Evolutionary conservation across 306 rosid genomes (phyloP), one percentile per base, ranked within the genome.

Genomic region (Rosa lucieae): DNA sequence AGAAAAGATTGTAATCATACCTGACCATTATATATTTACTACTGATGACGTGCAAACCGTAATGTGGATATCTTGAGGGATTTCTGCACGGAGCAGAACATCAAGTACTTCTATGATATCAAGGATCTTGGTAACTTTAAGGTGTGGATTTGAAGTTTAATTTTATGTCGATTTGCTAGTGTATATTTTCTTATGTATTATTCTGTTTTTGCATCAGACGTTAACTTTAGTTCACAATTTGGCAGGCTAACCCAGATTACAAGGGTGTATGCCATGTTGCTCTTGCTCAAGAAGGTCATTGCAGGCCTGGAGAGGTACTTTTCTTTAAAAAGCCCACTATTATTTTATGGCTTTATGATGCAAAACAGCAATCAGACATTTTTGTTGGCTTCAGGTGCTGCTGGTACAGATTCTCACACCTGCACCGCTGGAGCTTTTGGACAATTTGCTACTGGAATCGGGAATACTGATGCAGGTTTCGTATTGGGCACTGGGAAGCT

Each of bases 391-490:
- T 42, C 83, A 94, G 98, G 97, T 93, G 78, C 94, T 92, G 74
- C 86, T 95, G 99, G 99, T 80, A 95, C 98, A 47, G 99, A 95
- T 86, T 95, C 99, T 79, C 99, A 95, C 87, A 90, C 99, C 55
- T 92, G 97, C 77, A 92, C 99, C 39, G 98, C 98, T 75, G 98
- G 99, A 82, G 99, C 99, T 35, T 95, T 95, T 86, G 99, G 99
- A 75, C 99, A 95, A 83, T 95, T 95, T 84, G 93, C 99, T 58
- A 92, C 97, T 9, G 98, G 99, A 84, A 92, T 95, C 35, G 99
- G 99, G 52, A 92, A 89, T 83, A 95, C 99, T 10, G 98, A 95
- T 89, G 97, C 97, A 0, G 99, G 97, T 80, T 91, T 95, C 77
- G 96, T 95, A 51, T 62, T 95, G 81, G 99, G 99, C 42, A 73